Evolutionary conservation across 306 rosid genomes (phyloP), one percentile per base, ranked within the genome.

Genomic region (Trichosanthes truncata): DNA sequence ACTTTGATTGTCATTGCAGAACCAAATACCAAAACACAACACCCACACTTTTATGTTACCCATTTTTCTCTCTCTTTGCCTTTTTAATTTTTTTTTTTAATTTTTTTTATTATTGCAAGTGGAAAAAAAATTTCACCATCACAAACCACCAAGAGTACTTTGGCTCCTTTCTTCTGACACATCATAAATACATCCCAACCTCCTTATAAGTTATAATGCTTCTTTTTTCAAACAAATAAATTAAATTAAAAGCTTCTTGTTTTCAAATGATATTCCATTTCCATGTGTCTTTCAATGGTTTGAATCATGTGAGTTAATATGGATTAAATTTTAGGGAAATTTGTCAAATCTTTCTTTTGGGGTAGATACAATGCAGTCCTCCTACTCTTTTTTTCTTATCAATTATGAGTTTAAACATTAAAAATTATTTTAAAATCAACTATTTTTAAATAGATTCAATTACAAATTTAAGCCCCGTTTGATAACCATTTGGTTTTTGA

Each of bases 111-210:
- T 67, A 38, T 38, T 40, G 29, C 29, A 67, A 67, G 13, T 38
- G 15, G 31, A 4, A 67, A 18, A 67, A 35, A 6, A 59, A 23
- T 8, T 67, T 67, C 52, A 38, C 74, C 31, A 38, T 38, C 74
- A 67, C 51, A 67, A 67, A 38, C 74, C 74, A 38, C 74, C 74
- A 40, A 40, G 25, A 40, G 31, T 67, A 40, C 48, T 40, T 41
- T 71, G 53, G 76, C 76, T 45, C 76, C 21, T 71, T 71, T 71
- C 21, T 26, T 71, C 76, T 71, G 76, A 71, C 76, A 71, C 38
- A 23, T 71, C 76, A 71, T 71, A 45, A 71, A 71, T 71, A 71
- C 56, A 71, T 71, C 38, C 52, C 76, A 71, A 71, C 76, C 57
- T 43, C 76, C 76, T 69, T 69, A 40, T 11, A 43, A n/a, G n/a